A percentile compares a stretch with the other conserved stretches of the same genome.
These are phyloP conservation scores for Jacaranda mimosifolia DNA, from an alignment of 257 asterid species.

Conservation along the genomic window DNA sequence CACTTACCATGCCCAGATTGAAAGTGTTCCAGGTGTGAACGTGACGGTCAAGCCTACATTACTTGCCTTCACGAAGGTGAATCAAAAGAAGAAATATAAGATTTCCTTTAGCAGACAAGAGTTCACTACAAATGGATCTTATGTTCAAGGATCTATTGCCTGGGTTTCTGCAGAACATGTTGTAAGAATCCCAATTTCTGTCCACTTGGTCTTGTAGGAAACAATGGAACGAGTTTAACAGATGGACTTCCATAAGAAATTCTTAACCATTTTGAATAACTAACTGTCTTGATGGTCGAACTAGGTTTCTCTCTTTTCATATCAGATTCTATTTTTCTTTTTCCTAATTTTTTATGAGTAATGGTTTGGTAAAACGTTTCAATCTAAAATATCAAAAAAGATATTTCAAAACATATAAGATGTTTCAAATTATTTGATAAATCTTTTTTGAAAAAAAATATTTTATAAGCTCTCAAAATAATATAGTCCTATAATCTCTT, in stretches of 20 bases:
- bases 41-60: constrained; percentile 35
- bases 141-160: constrained; percentile 39
- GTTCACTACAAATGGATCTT: not conserved
- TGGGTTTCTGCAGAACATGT: constrained; percentile 39
- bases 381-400: too few species aligned
- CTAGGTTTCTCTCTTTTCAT: too few species aligned
- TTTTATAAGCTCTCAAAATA: too few species aligned
- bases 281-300: not conserved
- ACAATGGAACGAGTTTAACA: not conserved
- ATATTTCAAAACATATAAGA: too few species aligned
- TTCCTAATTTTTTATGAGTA: too few species aligned
- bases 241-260: not conserved
- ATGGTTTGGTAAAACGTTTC: too few species aligned
- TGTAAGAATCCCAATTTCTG: constrained; percentile 41
- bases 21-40: constrained; percentile 25
- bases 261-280: not conserved
- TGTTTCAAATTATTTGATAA: too few species aligned
- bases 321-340: too few species aligned
- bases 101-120: constrained; percentile 34
- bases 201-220: constrained; percentile 17
- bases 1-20: constrained; percentile 24
- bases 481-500: too few species aligned
- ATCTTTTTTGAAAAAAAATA: too few species aligned
- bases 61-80: constrained; percentile 30
- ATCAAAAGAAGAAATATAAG: constrained; percentile 30